Base-by-base conservation (phyloP, 768 basidiomycete genomes). In the Cyclocybe cylindracea region DNA sequence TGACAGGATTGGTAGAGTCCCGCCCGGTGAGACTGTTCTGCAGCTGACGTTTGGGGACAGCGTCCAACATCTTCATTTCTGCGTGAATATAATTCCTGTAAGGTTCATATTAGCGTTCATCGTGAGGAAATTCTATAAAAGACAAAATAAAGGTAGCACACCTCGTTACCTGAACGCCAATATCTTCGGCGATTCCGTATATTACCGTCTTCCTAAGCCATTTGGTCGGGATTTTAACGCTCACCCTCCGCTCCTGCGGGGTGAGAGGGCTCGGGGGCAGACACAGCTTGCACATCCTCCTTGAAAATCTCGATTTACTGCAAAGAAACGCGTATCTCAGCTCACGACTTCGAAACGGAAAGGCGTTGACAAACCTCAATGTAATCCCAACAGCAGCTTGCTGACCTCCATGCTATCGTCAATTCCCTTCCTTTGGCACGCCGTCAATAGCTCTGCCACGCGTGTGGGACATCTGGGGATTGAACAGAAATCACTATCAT, bases 81-180 rank as follows among this genome's bases (percentile, higher is more conserved):
- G 44, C 53, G 9, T 49, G 51, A 18, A 60, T 48, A 39, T 57
- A 60, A 43, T 56, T 55, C 10, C 56, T 60, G 35, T 14, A 4
- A 19, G 16, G n/a, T 11, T 3, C 9, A 29, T 29, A 24, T 39
- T 52, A 14, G 51, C 37, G 19, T 18, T 19, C 9, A 18, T 16
- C 37, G 19, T 7, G 14, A 54, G 48, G 8, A 14, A 38, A 16
- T 5, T 2, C n/a, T 4, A 7, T 35, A 39, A 19, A 45, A 37
- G 24, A 24, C 24, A 5, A 24, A 3, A 16, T 9, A 39, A 1
- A 41, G 11, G 35, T 9, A 10, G 45, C 54, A 0, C 35, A 67
- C 69, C 65, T 51, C 3, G 65, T 65, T n/a, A 67, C 50, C 71
- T 75, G 58, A 39, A 67, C 46, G 53, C 73, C 62, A 1, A 62